Percentiles rank a stretch among this genome's conserved stretches.
These are phyloP conservation scores for Dimocarpus longan DNA, from an alignment of 345 rosid genomes.

Conservation along the genomic window DNA sequence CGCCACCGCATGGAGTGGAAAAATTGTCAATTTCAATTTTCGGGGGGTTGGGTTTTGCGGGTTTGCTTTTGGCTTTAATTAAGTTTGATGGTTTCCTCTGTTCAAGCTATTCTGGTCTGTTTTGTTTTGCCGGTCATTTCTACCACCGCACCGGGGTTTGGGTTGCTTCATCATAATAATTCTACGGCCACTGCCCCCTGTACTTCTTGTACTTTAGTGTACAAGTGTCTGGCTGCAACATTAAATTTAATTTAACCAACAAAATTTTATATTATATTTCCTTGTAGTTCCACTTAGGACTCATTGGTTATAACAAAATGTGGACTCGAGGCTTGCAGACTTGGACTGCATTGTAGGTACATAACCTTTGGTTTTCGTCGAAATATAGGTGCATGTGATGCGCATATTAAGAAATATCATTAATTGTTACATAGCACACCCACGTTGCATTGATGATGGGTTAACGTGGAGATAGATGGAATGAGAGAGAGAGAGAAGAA, in stretches of 20 bases:
- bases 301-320: not conserved
- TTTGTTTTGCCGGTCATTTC: constrained; percentile 17
- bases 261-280: too few species aligned
- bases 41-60: too few species aligned
- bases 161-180: not conserved
- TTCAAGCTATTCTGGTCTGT: constrained; percentile 19
- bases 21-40: constrained; percentile 21
- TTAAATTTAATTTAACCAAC: too few species aligned
- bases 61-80: too few species aligned
- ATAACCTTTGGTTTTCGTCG: not conserved
- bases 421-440: not conserved
- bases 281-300: too few species aligned
- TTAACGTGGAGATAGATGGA: not conserved
- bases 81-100: constrained; percentile 10
- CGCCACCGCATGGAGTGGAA: not conserved
- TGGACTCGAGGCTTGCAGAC: not conserved
- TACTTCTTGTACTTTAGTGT: not conserved
- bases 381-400: too few species aligned
- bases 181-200: constrained; percentile 18
- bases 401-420: not conserved
- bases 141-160: not conserved
- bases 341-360: too few species aligned
- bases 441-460: not conserved
- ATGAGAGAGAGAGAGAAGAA: not conserved
- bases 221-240: not conserved